A percentile compares a stretch with the other conserved stretches of the same genome.
phyloP scores from a whole-genome alignment of 768 basidiomycete genomes.

The Mycena crocata region DNA sequence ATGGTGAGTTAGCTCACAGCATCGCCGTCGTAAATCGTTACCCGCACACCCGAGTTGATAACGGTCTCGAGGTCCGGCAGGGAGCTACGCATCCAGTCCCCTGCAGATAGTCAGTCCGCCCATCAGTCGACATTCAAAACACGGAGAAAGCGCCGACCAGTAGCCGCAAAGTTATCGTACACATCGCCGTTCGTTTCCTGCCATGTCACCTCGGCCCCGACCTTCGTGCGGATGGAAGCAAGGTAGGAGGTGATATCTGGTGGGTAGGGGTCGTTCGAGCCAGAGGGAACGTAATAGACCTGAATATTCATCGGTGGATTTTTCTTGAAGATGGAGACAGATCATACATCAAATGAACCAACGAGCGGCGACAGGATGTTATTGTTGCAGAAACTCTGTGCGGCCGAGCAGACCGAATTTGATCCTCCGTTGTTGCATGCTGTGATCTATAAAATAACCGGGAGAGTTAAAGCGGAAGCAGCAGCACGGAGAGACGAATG shows the following conservation, averaged over 20 bases:
- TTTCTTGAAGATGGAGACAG: neutral
- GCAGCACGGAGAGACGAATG: neutral
- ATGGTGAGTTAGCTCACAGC: constrained; percentile 35
- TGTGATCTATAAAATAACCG: constrained; percentile 55
- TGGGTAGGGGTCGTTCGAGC: constrained; percentile 61
- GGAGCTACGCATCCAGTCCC: constrained; percentile 70
- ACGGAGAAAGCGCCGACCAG: constrained; percentile 42
- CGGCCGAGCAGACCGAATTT: constrained; percentile 63
- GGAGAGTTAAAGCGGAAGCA: neutral
- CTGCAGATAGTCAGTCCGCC: constrained; percentile 37
- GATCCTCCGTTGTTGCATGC: constrained; percentile 62
- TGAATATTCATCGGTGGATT: neutral
- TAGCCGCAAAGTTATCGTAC: constrained; percentile 59
- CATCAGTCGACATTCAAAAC: neutral
- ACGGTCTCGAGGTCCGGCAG: constrained; percentile 48
- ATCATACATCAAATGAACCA: constrained; percentile 64
- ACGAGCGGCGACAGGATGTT: constrained; percentile 64
- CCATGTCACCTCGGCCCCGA: constrained; percentile 61
- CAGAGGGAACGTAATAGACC: constrained; percentile 61
- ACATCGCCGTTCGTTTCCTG: constrained; percentile 52
- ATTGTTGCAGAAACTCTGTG: constrained; percentile 70
- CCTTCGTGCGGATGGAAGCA: constrained; percentile 45
- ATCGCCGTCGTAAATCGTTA: constrained; percentile 55
- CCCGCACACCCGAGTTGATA: constrained; percentile 56
- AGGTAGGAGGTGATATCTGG: constrained; percentile 50